Evolutionary conservation across 805 yeast genomes (phyloP), one percentile per base, ranked within the genome.

Genomic region (Candida germanica): DNA sequence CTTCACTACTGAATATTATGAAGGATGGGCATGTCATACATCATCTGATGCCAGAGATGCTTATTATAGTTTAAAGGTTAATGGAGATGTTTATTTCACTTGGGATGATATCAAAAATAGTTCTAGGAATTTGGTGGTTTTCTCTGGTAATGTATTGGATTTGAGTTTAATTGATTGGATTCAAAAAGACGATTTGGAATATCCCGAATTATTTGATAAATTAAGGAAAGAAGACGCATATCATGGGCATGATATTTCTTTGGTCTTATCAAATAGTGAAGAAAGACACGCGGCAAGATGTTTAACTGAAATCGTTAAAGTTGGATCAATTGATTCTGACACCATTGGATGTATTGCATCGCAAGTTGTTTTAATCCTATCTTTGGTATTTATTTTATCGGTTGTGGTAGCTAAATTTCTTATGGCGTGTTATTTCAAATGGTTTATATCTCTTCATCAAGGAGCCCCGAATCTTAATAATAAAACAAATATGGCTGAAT

Each of bases 321-420:
- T 91, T 11, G 98, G 98, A 15, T 80, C 78, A 32, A 77, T 93
- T 27, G 98, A 93, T 54, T 78, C 89, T 2, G 86, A 85, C 25
- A 80, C 95, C 5, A 79, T 93, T 51, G 98, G 98, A 5, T 93
- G 98, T 64, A 80, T 93, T 53, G 95, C 96, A 0, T 87, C 97
- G 0, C 66, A 79, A 36, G 79, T 89, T 26, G 96, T 93, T 1
- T 72, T 93, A 42, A 77, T 79, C 49, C 73, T 83, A 5, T 85
- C 97, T 1, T 71, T 93, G 51, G 81, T 84, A 7, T 87, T 93
- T 55, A 89, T 93, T 50, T 68, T 93, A 39, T 74, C 94, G 2
- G 77, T 93, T 36, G 95, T 88, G 16, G 53, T 80, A 35, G 69
- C 70, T 28, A 89, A 89, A 61, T 93, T 93, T 50, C 38, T 83